Base-by-base conservation (phyloP, 495 filamentous ascomycete species). In the Hypoxylon crocopeplum region DNA sequence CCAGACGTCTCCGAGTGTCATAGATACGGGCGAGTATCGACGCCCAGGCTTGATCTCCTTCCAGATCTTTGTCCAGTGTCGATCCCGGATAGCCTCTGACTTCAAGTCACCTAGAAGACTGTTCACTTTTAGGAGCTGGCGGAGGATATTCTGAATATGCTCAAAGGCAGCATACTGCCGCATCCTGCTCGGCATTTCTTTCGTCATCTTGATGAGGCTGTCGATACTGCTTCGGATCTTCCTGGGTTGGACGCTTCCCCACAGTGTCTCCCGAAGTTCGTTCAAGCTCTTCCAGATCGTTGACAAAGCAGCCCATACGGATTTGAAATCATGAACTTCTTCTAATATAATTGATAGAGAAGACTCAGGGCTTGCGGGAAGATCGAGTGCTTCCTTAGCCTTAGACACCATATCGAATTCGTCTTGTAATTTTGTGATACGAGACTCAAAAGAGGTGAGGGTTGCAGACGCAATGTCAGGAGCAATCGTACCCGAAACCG, bases 151-250 rank as follows among this genome's bases (percentile, higher is more conserved):
- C 66, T 99, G 94, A 25, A 98, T 90, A 65, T 99, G 93, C 72
- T 98, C 94, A 71, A 99, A 99, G 10, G 94, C 95, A 59, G 94
- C 94, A 72, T 99, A 99, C 66, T 99, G 94, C 40, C 94, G 86
- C 95, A 98, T 99, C 37, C 94, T 86, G 72, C 91, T 96, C 0
- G 94, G 94, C 94, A 99, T 99, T 55, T 98, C 93, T 77, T 96
- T 99, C 39, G 92, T 97, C 88, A 96, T 94, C 76, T 96, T 96
- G 69, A 97, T 90, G 22, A 98, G 81, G 29, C 86, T 85, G 67
- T 99, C 94, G 41, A 99, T 84, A 12, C 90, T 87, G 52, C 89
- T 83, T 22, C 95, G 84, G 55, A 98, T 83, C 74, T 97, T 98
- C 37, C 94, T 82, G 1, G 94, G 92, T 65, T 97, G 89, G 1